Base-by-base conservation (phyloP, 1,284 basidiomycete genomes). In the Coniophora puteana region DNA sequence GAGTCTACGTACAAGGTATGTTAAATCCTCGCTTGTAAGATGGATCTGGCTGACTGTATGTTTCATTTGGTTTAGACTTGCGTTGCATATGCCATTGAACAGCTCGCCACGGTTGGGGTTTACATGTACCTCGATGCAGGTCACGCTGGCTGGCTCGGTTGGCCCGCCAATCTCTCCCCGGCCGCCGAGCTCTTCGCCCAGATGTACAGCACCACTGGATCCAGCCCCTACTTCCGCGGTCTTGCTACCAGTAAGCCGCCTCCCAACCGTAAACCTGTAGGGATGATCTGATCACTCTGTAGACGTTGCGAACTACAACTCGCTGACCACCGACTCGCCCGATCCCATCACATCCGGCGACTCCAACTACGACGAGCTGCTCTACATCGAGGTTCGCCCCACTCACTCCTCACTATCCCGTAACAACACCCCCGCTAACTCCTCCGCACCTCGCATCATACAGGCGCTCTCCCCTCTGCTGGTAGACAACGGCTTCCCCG, bases 121-220 rank as follows among this genome's bases (percentile, higher is more conserved):
- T 76, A 71, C 67, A 66, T 67, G 63, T 80, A 80, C 62, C 64
- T 80, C 45, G 77, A 81, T 55, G 79, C 79, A 51, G 79, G 78
- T 28, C 78, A 82, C 51, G 78, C 77, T 36, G 79, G 78, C 33
- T 83, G 80, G 80, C 69, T 82, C 47, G 79, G 80, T 34, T 82
- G 79, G 79, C 63, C 76, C 46, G 77, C 78, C 35, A 83, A 82
- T 65, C 61, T 81, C 56, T 43, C 51, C 11, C 78, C 78, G 38
- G 78, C 78, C 38, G 79, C 78, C 25, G 62, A 70, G 47, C 65
- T 80, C 45, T 81, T 79, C 58, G 56, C 66, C 31, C 53, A 68
- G 45, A 60, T 80, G 36, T 80, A 68, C 62, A 63, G 63, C 48
- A 55, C 53, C 47, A 76, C 76, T 38, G 72, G 75, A 23, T 68